Evolutionary conservation across 805 yeast species (phyloP), one percentile per base, ranked within the genome.

Genomic region (Candida silvicultrix): DNA sequence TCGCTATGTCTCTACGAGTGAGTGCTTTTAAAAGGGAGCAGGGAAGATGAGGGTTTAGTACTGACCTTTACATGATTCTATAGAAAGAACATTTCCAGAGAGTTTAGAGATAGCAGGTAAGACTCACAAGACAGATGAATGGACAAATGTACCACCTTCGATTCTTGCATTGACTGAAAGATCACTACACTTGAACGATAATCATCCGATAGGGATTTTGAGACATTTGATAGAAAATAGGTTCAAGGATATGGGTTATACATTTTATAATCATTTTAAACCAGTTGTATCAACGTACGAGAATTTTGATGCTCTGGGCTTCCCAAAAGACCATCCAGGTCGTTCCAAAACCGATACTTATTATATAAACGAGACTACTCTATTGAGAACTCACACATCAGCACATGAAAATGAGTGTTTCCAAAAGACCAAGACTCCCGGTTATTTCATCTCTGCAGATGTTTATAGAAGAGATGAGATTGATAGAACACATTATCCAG

Each of bases 401-500:
- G 99, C 99, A 0, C 99, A 94, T 64, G 99, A 94, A 66, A 78
- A 77, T 54, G 89, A 86, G 58, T 89, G 97, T 59, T 92, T 89
- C 66, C 70, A 73, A 40, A 65, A 66, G 2, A 73, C 81, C 44
- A 60, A 74, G 23, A 81, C 92, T 0, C 89, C 95, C 0, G 98
- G 98, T 0, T 94, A 86, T 64, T 75, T 94, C 52, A 90, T 94
- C 41, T 77, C 95, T 12, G 99, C 98, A 1, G 99, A 94, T 64
- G 99, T 94, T 10, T 94, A 90, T 61, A 76, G 99, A 58, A 77
- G 96, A 57, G 99, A 94, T 66, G 96, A 92, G 58, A 88, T 94
- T 46, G 99, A 94, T 65, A 75, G 87, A 53, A 89, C 98, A 0
- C 99, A 94, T 64, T 94, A 94, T 62, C 98, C 99, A 1, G 97